These are phyloP conservation scores for Heritiera littoralis DNA, from an alignment of 345 rosid genomes.

Conservation along the genomic window DNA sequence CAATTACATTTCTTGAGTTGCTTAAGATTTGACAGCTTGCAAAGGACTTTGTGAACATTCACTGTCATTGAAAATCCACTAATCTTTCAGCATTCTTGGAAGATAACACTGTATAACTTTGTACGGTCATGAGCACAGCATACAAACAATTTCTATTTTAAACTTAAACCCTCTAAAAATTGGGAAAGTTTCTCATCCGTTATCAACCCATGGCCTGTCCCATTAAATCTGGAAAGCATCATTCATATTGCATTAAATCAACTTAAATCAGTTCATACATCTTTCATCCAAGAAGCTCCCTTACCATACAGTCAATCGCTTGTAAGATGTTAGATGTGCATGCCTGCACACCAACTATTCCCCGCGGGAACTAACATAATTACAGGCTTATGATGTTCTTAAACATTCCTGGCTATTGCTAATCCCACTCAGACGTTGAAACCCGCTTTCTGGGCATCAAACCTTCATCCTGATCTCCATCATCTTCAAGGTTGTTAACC, in stretches of 20 bases:
- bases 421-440: slow-evolving; percentile 14
- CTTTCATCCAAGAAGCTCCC: background rate
- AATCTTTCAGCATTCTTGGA: background rate
- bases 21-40: background rate
- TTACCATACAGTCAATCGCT: background rate
- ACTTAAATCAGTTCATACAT: background rate
- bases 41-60: background rate
- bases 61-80: background rate
- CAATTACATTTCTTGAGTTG: background rate
- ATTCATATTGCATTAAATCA: slow-evolving; percentile 3
- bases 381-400: background rate
- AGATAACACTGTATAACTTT: background rate
- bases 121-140: background rate
- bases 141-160: background rate
- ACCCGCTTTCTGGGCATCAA: slow-evolving; percentile 18
- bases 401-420: slow-evolving; percentile 1
- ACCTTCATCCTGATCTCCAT: slow-evolving; percentile 38
- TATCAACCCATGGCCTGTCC: background rate
- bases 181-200: background rate
- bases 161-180: background rate
- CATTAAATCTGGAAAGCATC: background rate
- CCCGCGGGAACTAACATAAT: background rate
- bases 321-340: background rate
- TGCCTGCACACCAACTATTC: background rate
- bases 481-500: slow-evolving; percentile 66